Base-by-base conservation (phyloP, 208 protist species). In the Crithidia thermophila region DNA sequence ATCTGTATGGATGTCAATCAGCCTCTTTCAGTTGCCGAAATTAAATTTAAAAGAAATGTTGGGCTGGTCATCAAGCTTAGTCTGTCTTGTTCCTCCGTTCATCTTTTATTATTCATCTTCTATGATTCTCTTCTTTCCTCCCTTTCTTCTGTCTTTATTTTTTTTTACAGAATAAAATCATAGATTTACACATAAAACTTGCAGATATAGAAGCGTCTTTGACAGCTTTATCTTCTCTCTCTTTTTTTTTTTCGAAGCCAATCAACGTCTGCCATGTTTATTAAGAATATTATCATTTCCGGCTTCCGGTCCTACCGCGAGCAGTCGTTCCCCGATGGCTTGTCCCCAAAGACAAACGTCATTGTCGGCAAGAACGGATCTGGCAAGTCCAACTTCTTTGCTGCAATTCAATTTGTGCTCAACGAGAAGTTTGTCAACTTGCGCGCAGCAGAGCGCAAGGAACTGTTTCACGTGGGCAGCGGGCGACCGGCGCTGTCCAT, bases 301-400 rank as follows among this genome's bases (percentile, higher is more conserved):
- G 92, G 91, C 0, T 98, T 98, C 68, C 94, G 93, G 28, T 96
- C 91, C 0, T 98, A 98, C 71, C 75, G 89, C 2, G 87, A 98
- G 68, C 93, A 97, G 61, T 85, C 90, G 0, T 94, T 94, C 70
- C 77, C 77, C 0, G 87, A 94, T 37, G 86, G 87, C 4, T 75
- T 97, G 10, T 95, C 90, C 6, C 79, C 91, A 0, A 80, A 73
- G 49, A 87, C 73, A 81, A 92, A 97, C 68, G 77, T 94, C 39
- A 86, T 98, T 69, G 94, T 99, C 4, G 98, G 98, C 1, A 92
- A 92, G 53, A 99, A 99, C 88, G 98, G 98, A 5, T 94, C 90
- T 5, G 98, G 98, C 23, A 99, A 99, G 76, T 97, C 89, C 4
- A 99, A 99, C 78, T 98, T 99, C 46, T 99, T 99, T 78, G 74